These are phyloP conservation scores for Quambalaria eucalypti DNA, from an alignment of 1,284 basidiomycete genomes.

Conservation along the genomic window DNA sequence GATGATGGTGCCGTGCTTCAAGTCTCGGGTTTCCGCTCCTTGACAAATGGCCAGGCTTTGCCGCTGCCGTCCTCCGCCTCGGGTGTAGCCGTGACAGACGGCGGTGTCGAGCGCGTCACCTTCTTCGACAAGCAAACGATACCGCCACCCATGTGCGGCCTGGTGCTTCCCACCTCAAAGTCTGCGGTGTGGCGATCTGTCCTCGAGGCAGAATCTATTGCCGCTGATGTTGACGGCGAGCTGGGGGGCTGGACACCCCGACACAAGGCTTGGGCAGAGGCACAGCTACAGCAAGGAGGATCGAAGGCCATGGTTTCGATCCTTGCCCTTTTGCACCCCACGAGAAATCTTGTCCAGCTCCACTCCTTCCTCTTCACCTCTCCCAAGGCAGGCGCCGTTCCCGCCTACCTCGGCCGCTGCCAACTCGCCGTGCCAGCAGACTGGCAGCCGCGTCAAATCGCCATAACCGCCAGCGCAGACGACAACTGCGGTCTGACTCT, in stretches of 20 bases:
- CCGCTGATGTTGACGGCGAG: neutral
- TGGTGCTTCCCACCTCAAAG: neutral
- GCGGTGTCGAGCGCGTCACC: conserved; percentile 56
- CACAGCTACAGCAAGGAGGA: neutral
- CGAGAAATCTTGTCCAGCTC: neutral
- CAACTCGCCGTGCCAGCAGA: neutral
- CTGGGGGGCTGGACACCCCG: neutral
- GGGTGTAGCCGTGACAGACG: conserved; percentile 18
- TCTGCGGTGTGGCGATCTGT: neutral
- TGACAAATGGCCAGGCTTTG: neutral
- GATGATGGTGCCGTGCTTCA: neutral
- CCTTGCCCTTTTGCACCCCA: neutral
- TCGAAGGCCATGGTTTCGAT: neutral
- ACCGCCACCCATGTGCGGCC: conserved; percentile 81
- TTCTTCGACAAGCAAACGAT: conserved; percentile 67
- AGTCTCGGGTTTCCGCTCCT: neutral
- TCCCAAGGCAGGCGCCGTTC: neutral
- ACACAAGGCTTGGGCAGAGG: neutral
- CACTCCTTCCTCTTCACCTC: neutral
- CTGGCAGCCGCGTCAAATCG: neutral
- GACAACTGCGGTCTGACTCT: neutral
- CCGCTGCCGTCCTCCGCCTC: neutral
- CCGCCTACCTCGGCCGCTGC: neutral
- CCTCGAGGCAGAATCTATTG: neutral
- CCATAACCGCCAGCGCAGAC: neutral